Percentiles rank a stretch among this genome's conserved stretches.
Evolutionary conservation across 2,329 filamentous ascomycete genomes (phyloP).

Genomic region (Verticillium longisporum): DNA sequence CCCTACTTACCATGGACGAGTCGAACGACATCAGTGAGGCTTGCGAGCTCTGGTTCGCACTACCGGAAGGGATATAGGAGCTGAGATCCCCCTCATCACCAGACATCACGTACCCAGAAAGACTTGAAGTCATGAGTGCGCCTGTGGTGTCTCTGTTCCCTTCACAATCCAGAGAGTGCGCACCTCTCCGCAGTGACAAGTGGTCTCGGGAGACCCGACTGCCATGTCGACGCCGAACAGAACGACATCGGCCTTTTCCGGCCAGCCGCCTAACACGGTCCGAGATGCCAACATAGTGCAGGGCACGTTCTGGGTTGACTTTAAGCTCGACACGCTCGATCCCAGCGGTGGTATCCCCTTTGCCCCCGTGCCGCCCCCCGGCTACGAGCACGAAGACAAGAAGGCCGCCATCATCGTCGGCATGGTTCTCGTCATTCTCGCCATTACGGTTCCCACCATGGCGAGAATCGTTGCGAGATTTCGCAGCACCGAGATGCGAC

Average conservation of each 20-base stretch:
- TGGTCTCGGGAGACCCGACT: neutral
- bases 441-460: conserved; percentile 4
- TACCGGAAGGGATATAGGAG: neutral
- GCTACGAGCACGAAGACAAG: conserved; percentile 7
- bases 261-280: conserved; percentile 6
- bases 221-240: neutral
- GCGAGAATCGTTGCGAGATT: conserved; percentile 3
- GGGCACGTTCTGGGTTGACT: conserved; percentile 4
- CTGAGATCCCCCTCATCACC: neutral
- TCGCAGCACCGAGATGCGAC: neutral
- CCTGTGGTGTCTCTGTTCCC: neutral
- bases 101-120: neutral
- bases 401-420: conserved; percentile 8
- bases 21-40: neutral
- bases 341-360: conserved; percentile 5
- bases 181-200: neutral
- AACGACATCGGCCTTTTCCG: neutral
- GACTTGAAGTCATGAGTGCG: neutral
- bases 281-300: conserved; percentile 8
- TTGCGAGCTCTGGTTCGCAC: neutral
- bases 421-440: conserved; percentile 7
- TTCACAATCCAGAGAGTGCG: neutral
- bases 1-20: too few relatives aligned
- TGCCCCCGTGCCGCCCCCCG: conserved; percentile 3
- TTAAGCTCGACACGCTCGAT: conserved; percentile 1